Evolutionary conservation across 2,329 filamentous ascomycete genomes (phyloP).

Genomic region (Aspergillus transmontanensis): DNA sequence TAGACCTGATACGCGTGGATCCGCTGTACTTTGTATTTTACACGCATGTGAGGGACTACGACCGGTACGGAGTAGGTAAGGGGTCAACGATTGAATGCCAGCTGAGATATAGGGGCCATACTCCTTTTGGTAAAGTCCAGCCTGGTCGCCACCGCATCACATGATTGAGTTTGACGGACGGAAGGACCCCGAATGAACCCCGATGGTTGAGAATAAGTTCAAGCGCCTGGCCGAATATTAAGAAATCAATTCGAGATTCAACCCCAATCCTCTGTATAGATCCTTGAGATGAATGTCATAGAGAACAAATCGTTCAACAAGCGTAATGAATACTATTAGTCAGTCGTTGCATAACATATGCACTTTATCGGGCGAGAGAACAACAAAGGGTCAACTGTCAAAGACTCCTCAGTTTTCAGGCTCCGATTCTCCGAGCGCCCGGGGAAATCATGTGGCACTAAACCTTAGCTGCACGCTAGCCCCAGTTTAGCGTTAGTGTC

Average conservation of each 20-base stretch:
- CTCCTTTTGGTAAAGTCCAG: background rate
- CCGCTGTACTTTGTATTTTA: background rate
- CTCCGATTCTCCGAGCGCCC: background rate
- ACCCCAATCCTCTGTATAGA: background rate
- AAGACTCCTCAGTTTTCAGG: background rate
- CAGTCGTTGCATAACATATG: too few relatives aligned
- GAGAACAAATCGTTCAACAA: background rate
- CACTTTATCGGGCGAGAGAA: background rate
- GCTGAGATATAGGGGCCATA: background rate
- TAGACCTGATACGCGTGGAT: background rate
- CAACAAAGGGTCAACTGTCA: background rate
- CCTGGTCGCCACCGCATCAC: background rate
- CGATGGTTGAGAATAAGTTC: background rate
- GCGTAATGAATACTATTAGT: background rate
- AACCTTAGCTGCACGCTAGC: background rate
- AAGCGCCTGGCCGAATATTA: background rate
- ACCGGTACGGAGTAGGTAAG: background rate
- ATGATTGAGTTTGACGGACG: background rate
- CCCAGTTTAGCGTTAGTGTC: background rate
- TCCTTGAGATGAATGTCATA: too few relatives aligned
- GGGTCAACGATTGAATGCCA: too few relatives aligned
- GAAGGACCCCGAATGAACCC: background rate
- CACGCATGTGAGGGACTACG: background rate
- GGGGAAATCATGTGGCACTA: slow-evolving; percentile 5
- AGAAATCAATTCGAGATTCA: background rate